Percentiles rank a stretch among this genome's conserved stretches.
phyloP scores from a whole-genome alignment of 352 stramenopile species.

The Phytophthora vignae region DNA sequence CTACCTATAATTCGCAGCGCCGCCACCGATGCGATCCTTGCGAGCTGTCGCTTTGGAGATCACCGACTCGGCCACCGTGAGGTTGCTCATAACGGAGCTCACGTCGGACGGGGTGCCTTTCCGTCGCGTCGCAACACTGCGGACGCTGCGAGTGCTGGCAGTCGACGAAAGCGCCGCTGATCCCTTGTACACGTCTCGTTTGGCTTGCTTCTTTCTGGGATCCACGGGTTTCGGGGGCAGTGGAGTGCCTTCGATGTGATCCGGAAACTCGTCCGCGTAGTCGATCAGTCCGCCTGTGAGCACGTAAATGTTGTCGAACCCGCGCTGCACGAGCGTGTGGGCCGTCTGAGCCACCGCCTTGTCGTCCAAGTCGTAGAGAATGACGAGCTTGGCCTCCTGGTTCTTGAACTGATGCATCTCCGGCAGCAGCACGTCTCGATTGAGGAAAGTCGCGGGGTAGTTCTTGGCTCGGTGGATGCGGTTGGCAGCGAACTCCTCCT shows the following conservation, averaged over 20 bases:
- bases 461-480: conserved; percentile 76
- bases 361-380: conserved; percentile 84
- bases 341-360: conserved; percentile 67
- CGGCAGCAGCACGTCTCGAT: conserved; percentile 67
- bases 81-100: conserved; percentile 67
- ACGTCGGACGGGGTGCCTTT: conserved; percentile 66
- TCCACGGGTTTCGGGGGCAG: conserved; percentile 65
- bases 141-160: conserved; percentile 56
- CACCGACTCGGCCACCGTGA: conserved; percentile 74
- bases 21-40: conserved; percentile 56
- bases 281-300: conserved; percentile 71
- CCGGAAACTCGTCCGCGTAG: conserved; percentile 69
- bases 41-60: conserved; percentile 77
- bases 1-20: conserved; percentile 63
- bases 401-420: conserved; percentile 89
- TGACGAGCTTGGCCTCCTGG: conserved; percentile 74
- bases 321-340: conserved; percentile 77
- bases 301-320: conserved; percentile 89
- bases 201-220: conserved; percentile 55
- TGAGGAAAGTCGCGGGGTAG: conserved; percentile 65
- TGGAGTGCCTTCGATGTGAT: conserved; percentile 71
- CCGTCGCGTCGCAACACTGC: conserved; percentile 52
- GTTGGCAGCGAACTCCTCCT: conserved; percentile 76
- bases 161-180: conserved; percentile 44
- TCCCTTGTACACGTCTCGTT: conserved; percentile 64